These are phyloP conservation scores for Xylariomycetidae sp. DNA, from an alignment of 2,329 filamentous ascomycete species.

Conservation along the genomic window DNA sequence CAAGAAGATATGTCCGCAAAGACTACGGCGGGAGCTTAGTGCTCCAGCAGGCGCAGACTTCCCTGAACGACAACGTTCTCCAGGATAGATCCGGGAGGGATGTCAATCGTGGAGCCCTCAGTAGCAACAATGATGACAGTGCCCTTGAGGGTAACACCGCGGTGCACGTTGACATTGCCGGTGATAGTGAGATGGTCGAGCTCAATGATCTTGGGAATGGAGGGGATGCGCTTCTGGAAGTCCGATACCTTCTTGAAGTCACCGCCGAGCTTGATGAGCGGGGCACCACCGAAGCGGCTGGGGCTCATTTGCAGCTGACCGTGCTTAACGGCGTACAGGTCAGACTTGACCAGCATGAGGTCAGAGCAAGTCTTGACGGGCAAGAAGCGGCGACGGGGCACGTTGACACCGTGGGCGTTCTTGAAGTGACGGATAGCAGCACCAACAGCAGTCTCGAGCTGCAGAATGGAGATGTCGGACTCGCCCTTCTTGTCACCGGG, in stretches of 20 bases:
- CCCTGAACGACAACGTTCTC: conserved; percentile 99
- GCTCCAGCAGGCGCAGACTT: conserved; percentile 70
- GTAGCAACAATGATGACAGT: conserved; percentile 99
- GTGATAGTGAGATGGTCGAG: conserved; percentile 96
- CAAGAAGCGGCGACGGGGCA: conserved; percentile 94
- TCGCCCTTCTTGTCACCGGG: conserved; percentile 99
- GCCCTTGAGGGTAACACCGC: conserved; percentile 92
- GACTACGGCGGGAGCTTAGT: too few relatives aligned
- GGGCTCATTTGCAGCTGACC: conserved; percentile 96
- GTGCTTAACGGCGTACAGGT: conserved; percentile 97
- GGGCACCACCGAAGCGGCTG: conserved; percentile 91
- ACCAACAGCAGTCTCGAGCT: conserved; percentile 97
- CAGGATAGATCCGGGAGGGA: conserved; percentile 91
- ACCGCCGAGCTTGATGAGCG: conserved; percentile 94
- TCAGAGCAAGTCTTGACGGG: conserved; percentile 99
- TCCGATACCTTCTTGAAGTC: conserved; percentile 99
- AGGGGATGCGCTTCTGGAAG: conserved; percentile 82
- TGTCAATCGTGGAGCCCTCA: conserved; percentile 95
- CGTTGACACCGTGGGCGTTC: conserved; percentile 98
- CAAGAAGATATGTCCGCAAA: too few relatives aligned
- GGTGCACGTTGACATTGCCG: conserved; percentile 91
- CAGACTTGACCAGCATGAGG: conserved; percentile 98
- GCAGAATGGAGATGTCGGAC: conserved; percentile 93
- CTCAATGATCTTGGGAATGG: conserved; percentile 86
- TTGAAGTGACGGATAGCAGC: conserved; percentile 98